Base-by-base conservation (phyloP, 2,329 filamentous ascomycete species). In the Talaromyces sp. region DNA sequence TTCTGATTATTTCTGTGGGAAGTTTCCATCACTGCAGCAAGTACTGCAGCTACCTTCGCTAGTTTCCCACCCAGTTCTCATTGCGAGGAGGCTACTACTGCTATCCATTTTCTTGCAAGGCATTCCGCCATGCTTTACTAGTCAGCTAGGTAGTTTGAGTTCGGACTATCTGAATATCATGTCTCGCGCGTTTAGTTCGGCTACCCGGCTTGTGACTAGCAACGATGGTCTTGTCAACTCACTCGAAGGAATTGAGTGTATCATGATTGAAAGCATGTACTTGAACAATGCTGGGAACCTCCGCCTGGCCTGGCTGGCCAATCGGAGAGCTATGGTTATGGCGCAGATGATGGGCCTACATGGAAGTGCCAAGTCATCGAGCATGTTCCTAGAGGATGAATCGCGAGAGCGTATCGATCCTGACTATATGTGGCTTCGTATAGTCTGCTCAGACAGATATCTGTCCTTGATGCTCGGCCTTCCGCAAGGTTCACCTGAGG, bases 61-160 rank as follows among this genome's bases (percentile, higher is more conserved):
- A 19, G 15, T 6, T 0, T 77, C 77, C 25, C 84, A 86, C 68
- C 84, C 84, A 0, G 75, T 81, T 2, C 66, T 84, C 8, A 72
- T 86, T 1, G 83, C 83, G 2, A 80, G 78, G 63, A 77, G 79
- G 8, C 76, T 86, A 27, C 74, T 86, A 10, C 79, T 82, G 31
- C 68, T 85, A 4, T 76, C 77, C 2, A 74, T 80, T 11, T 81
- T 78, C 64, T 74, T 85, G 13, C 83, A 86, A 70, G 59, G 59
- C 1, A 39, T 61, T 41, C 45, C 59, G 5, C 33, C 45, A 50
- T 50, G 59, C 45, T 41, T 35, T 39, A 13, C 7, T 25, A 4
- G 9, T 25, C n/a, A 62, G 13, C 35, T 49, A 15, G 10, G 6
- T 50, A 35, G 10, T 39, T 33, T 50, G 41, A 50, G 33, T 41